Percentiles rank a stretch among this genome's conserved stretches.
Conservation (phyloP, 148 eudicot species). For the Rhododendron ferrugineum region DNA sequence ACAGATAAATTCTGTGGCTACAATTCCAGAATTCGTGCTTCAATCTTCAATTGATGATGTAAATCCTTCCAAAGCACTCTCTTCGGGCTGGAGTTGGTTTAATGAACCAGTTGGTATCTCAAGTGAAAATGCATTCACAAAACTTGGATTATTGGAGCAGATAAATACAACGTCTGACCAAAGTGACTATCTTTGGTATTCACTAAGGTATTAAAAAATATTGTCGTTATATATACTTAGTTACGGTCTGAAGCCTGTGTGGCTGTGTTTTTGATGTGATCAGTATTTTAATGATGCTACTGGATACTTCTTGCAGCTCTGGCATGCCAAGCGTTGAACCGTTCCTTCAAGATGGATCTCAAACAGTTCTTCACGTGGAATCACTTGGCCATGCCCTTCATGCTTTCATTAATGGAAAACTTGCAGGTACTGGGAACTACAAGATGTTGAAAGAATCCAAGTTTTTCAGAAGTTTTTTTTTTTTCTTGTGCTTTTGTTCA, state of each 20-base stretch:
- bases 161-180: slow-evolving; percentile 88
- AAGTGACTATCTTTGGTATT: slow-evolving; percentile 96
- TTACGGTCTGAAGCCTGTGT: neutral
- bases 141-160: slow-evolving; percentile 69
- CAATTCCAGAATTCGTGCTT: slow-evolving; percentile 43
- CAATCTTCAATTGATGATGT: slow-evolving; percentile 31
- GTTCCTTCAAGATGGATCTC: slow-evolving; percentile 60
- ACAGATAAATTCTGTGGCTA: slow-evolving; percentile 72
- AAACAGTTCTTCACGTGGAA: slow-evolving; percentile 61
- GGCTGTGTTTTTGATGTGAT: neutral
- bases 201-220: slow-evolving; percentile 48
- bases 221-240: neutral
- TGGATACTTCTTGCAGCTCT: slow-evolving; percentile 36
- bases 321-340: slow-evolving; percentile 53
- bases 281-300: neutral
- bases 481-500: neutral
- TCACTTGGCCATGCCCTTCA: slow-evolving; percentile 87
- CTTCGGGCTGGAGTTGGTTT: slow-evolving; percentile 73
- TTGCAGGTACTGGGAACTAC: slow-evolving; percentile 44
- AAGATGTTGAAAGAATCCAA: neutral
- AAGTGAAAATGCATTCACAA: slow-evolving; percentile 42
- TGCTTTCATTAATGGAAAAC: slow-evolving; percentile 71
- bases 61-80: slow-evolving; percentile 32
- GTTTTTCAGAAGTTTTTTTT: neutral
- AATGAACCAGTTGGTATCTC: slow-evolving; percentile 88